phyloP scores from a whole-genome alignment of 2,329 filamentous ascomycete species.

The Chlorencoelia australis region DNA sequence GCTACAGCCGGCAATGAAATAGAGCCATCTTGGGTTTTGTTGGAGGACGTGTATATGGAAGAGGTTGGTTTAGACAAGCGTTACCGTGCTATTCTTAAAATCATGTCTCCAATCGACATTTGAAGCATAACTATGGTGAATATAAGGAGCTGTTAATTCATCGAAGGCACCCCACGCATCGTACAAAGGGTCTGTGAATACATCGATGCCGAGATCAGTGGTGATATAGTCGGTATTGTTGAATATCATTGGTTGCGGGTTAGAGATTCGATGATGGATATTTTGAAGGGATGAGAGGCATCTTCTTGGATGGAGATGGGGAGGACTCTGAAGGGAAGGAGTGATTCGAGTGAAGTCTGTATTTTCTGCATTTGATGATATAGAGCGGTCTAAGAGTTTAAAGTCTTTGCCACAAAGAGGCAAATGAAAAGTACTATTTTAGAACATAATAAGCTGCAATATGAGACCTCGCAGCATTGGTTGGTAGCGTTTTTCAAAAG shows the following conservation, averaged over 20 bases:
- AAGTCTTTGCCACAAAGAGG: constrained; percentile 25
- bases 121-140: constrained; percentile 27
- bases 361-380: constrained; percentile 9
- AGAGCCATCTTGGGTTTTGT: too few relatives aligned
- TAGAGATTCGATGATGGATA: constrained; percentile 22
- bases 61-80: too few relatives aligned
- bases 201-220: constrained; percentile 22
- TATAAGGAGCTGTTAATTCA: constrained; percentile 24
- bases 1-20: too few relatives aligned
- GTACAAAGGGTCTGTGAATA: constrained; percentile 21
- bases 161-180: constrained; percentile 24
- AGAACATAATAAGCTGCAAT: constrained; percentile 23
- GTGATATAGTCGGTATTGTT: constrained; percentile 23
- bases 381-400: constrained; percentile 18
- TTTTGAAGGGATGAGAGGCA: constrained; percentile 19
- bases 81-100: constrained; percentile 17
- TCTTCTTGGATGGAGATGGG: constrained; percentile 21
- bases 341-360: constrained; percentile 20
- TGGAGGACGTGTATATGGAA: too few relatives aligned
- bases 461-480: constrained; percentile 18
- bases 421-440: constrained; percentile 21
- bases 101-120: constrained; percentile 24
- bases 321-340: constrained; percentile 24
- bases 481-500: constrained; percentile 12
- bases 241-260: constrained; percentile 24